Conservation (phyloP, 192 early-diverging fungal genomes). For the Coemansia sp. region DNA sequence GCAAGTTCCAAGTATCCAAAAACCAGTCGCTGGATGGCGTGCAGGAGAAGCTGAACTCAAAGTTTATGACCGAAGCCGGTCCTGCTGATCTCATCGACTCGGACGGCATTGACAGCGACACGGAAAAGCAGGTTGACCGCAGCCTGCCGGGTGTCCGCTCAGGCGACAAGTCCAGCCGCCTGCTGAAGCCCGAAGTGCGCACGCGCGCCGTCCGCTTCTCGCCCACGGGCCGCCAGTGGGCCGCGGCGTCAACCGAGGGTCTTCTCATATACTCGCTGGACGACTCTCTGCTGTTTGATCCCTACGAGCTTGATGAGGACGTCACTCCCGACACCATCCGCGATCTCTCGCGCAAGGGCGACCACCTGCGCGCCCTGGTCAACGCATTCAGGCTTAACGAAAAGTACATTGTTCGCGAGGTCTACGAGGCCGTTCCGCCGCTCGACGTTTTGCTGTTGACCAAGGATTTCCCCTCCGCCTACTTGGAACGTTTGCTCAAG, state of each 20-base stretch:
- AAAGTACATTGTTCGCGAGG: constrained; percentile 63
- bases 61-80: constrained; percentile 93
- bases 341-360: constrained; percentile 66
- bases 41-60: constrained; percentile 81
- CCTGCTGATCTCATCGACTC: constrained; percentile 78
- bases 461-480: constrained; percentile 80
- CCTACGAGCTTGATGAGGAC: constrained; percentile 95
- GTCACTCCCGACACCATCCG: constrained; percentile 86
- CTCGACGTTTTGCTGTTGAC: constrained; percentile 69
- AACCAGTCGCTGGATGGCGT: constrained; percentile 94
- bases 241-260: constrained; percentile 93
- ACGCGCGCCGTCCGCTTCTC: constrained; percentile 86
- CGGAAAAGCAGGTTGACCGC: constrained; percentile 70
- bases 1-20: constrained; percentile 86
- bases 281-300: constrained; percentile 89
- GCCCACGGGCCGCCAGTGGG: constrained; percentile 92
- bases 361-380: constrained; percentile 83
- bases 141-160: constrained; percentile 82
- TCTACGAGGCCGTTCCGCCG: constrained; percentile 78
- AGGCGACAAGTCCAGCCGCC: constrained; percentile 79
- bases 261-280: constrained; percentile 94
- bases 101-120: constrained; percentile 72
- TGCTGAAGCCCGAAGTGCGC: constrained; percentile 73
- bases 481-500: constrained; percentile 77
- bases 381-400: constrained; percentile 96